Conservation (phyloP, 176 grass and related monocot genomes). For the Themeda triandra region DNA sequence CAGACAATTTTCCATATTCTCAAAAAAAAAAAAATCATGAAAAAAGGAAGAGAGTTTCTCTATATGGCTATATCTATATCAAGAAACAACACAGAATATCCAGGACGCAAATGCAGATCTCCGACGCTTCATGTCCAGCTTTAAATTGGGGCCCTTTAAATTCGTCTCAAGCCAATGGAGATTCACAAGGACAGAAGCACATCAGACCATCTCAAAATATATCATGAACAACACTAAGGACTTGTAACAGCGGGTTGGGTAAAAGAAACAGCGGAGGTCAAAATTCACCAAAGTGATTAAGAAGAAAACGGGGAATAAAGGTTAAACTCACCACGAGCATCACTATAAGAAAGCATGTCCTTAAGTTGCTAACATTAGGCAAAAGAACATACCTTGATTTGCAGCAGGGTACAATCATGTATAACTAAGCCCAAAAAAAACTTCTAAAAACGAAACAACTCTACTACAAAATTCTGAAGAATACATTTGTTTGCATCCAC, state of each 20-base stretch:
- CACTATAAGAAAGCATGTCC: conserved; percentile 26
- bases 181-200: neutral
- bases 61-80: too few species aligned
- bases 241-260: neutral
- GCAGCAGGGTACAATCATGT: conserved; percentile 29
- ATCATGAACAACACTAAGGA: neutral
- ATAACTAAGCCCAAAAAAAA: conserved; percentile 15
- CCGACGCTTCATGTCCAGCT: neutral
- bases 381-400: conserved; percentile 36
- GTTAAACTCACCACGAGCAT: conserved; percentile 11
- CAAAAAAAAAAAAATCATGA: too few species aligned
- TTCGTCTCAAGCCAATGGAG: neutral
- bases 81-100: neutral
- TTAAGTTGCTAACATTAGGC: conserved; percentile 33
- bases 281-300: neutral
- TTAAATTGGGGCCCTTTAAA: neutral
- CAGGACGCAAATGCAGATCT: neutral
- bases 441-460: conserved; percentile 22
- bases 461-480: neutral
- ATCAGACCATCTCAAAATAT: conserved; percentile 7
- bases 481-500: neutral
- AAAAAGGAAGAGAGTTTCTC: neutral
- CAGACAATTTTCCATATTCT: neutral
- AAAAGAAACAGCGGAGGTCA: neutral
- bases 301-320: neutral